Conservation (phyloP, 495 filamentous ascomycete species). For the Aspergillus diversus region DNA sequence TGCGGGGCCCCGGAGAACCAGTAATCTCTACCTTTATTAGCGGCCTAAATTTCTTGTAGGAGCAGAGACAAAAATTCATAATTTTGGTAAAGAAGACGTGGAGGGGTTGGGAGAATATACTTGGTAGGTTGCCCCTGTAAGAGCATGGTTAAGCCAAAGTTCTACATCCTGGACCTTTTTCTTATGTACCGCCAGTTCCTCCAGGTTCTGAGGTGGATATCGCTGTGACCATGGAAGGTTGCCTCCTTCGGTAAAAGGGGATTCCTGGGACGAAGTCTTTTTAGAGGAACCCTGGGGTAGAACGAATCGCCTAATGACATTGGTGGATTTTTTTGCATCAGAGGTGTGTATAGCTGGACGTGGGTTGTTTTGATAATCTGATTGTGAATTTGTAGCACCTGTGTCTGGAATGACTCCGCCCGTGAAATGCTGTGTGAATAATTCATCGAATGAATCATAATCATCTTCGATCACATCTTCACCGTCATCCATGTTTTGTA, state of each 20-base stretch:
- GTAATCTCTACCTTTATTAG: constrained; percentile 60
- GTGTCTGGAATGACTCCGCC: constrained; percentile 12
- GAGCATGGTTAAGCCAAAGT: constrained; percentile 75
- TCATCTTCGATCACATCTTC: constrained; percentile 56
- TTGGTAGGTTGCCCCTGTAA: constrained; percentile 57
- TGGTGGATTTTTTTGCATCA: constrained; percentile 13
- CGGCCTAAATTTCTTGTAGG: not conserved
- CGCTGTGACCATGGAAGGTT: constrained; percentile 80
- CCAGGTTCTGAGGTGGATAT: constrained; percentile 72
- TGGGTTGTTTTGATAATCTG: not conserved
- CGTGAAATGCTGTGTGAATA: constrained; percentile 34
- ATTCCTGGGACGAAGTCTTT: not conserved
- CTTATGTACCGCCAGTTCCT: constrained; percentile 89
- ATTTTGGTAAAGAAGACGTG: not conserved
- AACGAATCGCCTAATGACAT: constrained; percentile 32
- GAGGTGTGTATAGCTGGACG: not conserved
- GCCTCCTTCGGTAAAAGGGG: constrained; percentile 19
- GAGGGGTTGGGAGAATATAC: constrained; percentile 28
- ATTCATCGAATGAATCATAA: constrained; percentile 53
- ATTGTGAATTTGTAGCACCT: constrained; percentile 4
- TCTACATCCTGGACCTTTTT: constrained; percentile 87
- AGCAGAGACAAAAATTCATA: not conserved
- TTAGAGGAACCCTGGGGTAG: constrained; percentile 19
- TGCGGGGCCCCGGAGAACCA: constrained; percentile 88
- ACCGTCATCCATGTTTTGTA: constrained; percentile 31